Evolutionary conservation across 441 rosid genomes (phyloP), one percentile per base, ranked within the genome.

Genomic region (Macaranga tanarius): DNA sequence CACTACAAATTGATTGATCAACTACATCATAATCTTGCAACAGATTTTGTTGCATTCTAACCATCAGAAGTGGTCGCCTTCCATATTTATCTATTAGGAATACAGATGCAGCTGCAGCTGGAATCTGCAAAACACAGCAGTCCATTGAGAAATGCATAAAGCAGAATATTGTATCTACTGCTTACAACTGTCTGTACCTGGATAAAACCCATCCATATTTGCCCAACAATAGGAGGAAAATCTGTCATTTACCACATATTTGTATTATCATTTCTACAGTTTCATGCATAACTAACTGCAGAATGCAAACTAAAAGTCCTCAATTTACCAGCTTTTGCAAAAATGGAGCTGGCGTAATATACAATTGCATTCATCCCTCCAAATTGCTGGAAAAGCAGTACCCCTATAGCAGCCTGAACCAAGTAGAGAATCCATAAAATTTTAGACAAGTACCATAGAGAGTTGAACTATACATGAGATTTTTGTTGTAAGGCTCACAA

Each of bases 381-480:
- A 25, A 84, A 80, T 73, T 89, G 93, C 79, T 91, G 93, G 74
- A 85, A 80, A 54, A 86, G 73, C 95, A 91, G 86, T 40, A 93
- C 22, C 63, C 95, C 98, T 70, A 89, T 83, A 58, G 86, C 92
- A 65, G 88, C 83, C 92, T 91, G 77, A 63, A n/a, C n/a, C n/a
- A n/a, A n/a, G n/a, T n/a, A n/a, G n/a, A n/a, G n/a, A n/a, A n/a
- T n/a, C n/a, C n/a, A n/a, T n/a, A n/a, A n/a, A n/a, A n/a, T n/a
- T n/a, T n/a, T n/a, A n/a, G n/a, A n/a, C n/a, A n/a, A n/a, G n/a
- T n/a, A n/a, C n/a, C n/a, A n/a, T n/a, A n/a, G n/a, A n/a, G n/a
- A n/a, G n/a, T n/a, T n/a, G n/a, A n/a, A n/a, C n/a, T n/a, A n/a
- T n/a, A n/a, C n/a, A n/a, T n/a, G n/a, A n/a, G n/a, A n/a, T n/a